Evolutionary conservation across 2,329 filamentous ascomycete species (phyloP), one percentile per base, ranked within the genome.

Genomic region (Colletotrichum sp.): DNA sequence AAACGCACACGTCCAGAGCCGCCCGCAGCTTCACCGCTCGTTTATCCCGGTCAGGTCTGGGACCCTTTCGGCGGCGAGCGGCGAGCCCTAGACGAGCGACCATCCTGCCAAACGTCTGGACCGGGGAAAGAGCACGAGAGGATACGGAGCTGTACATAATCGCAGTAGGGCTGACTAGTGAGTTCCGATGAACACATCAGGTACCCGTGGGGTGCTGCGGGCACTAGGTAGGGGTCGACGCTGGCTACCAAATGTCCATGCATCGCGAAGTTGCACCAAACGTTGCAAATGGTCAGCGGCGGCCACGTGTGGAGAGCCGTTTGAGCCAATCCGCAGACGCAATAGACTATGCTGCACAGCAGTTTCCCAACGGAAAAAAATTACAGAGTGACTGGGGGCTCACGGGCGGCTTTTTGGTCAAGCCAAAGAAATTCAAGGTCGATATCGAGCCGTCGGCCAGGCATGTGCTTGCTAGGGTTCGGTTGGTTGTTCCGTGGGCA

Each of bases 101-200:
- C 34, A 34, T 44, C 30, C 66, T 24, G 55, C 66, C 48, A 68
- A 39, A 70, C 22, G 34, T 22, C 68, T 48, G 34, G 18, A 44
- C 26, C 26, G 13, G 68, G 24, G 24, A 44, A 52, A 70, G 60
- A 26, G 39, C n/a, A 26, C 18, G 30, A 68, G 30, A 64, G 57
- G 59, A 76, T 76, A 76, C 74, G 48, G 74, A 39, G 48, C 65
- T 76, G 59, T 69, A 74, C 74, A 76, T 74, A n/a, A 76, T 74
- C 70, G 44, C 64, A 69, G 24, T 74, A 76, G 74, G 74, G 74
- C 74, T 76, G 70, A 74, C 26, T 60, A 71, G 66, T 71, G 70
- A 76, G 52, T 62, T 67, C 55, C 72, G 66, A 75, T 68, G 75
- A 68, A 76, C 72, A 66, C 39, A 30, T 36, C 60, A 76, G 71